Percentiles rank a stretch among this genome's conserved stretches.
These are phyloP conservation scores for Aspergillus sclerotioniger DNA, from an alignment of 495 filamentous ascomycete species.

Conservation along the genomic window DNA sequence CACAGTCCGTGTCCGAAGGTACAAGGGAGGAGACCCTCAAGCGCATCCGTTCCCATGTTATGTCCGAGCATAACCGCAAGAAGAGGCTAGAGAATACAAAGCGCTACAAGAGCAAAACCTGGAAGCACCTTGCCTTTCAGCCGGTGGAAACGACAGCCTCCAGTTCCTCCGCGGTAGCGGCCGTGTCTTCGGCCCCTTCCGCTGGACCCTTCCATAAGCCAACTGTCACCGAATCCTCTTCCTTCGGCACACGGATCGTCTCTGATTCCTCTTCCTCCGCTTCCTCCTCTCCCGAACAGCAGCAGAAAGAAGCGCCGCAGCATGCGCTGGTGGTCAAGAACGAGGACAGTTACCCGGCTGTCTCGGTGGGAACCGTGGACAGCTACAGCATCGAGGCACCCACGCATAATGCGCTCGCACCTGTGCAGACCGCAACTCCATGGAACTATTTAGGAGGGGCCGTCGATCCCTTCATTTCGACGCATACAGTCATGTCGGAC, in stretches of 20 bases:
- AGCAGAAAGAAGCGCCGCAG: conserved; percentile 10
- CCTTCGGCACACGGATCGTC: conserved; percentile 2
- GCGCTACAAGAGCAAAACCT: conserved; percentile 44
- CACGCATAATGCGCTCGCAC: conserved; percentile 12
- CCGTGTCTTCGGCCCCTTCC: conserved; percentile 6
- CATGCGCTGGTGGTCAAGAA: conserved; percentile 6
- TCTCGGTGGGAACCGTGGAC: conserved; percentile 12
- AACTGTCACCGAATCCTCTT: conserved; percentile 2
- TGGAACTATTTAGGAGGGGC: conserved; percentile 35
- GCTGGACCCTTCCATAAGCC: conserved; percentile 3
- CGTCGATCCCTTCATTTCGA: conserved; percentile 43
- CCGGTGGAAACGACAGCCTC: conserved; percentile 31
- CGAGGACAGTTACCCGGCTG: conserved; percentile 14
- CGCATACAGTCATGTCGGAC: conserved; percentile 42
- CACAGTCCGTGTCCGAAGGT: conserved; percentile 38
- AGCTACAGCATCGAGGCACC: conserved; percentile 12
- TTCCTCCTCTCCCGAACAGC: conserved; percentile 17
- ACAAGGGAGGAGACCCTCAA: conserved; percentile 47
- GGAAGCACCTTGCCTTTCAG: conserved; percentile 44
- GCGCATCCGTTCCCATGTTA: conserved; percentile 50
- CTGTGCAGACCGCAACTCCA: conserved; percentile 16
- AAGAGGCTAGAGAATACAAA: conserved; percentile 46
- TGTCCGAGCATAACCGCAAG: conserved; percentile 52
- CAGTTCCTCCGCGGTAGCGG: conserved; percentile 18
- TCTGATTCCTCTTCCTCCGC: conserved; percentile 4